Conservation (phyloP, 352 stramenopile genomes). For the Pythium plurisporium region DNA sequence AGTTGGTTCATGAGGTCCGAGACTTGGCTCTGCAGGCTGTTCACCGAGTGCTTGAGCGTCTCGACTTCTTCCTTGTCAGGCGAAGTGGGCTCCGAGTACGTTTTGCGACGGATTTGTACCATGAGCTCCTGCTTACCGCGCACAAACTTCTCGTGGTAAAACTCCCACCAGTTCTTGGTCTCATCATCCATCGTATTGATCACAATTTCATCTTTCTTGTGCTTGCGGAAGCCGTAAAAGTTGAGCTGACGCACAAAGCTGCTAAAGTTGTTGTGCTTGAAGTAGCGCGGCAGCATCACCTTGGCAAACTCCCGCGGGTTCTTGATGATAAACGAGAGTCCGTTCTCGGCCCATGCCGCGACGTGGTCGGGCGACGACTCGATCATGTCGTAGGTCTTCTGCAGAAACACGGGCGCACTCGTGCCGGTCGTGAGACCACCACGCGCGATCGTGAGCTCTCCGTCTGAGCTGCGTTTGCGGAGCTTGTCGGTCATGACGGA, state of each 20-base stretch:
- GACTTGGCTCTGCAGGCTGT: slow-evolving; percentile 69
- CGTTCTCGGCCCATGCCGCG: slow-evolving; percentile 76
- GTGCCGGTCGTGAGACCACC: slow-evolving; percentile 1
- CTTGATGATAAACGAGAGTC: slow-evolving; percentile 90
- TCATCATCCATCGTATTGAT: slow-evolving; percentile 69
- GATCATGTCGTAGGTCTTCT: slow-evolving; percentile 94
- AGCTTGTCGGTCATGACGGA: slow-evolving; percentile 22
- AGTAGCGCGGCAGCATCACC: slow-evolving; percentile 89
- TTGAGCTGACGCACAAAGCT: slow-evolving; percentile 93
- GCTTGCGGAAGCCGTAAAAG: slow-evolving; percentile 93
- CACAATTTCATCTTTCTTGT: slow-evolving; percentile 89
- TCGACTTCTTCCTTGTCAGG: slow-evolving; percentile 77
- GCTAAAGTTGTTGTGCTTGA: slow-evolving; percentile 95
- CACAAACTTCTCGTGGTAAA: slow-evolving; percentile 90
- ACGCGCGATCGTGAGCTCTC: slow-evolving; percentile 21
- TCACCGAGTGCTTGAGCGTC: slow-evolving; percentile 66
- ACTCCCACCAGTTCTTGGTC: slow-evolving; percentile 89
- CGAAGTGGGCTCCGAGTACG: slow-evolving; percentile 76
- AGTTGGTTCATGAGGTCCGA: slow-evolving; percentile 76
- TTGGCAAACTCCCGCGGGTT: slow-evolving; percentile 89
- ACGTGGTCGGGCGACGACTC: slow-evolving; percentile 76
- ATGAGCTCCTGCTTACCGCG: slow-evolving; percentile 83
- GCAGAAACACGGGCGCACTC: slow-evolving; percentile 77
- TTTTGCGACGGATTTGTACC: slow-evolving; percentile 84
- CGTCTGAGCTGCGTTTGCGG: slow-evolving; percentile 22